phyloP scores from a whole-genome alignment of 2,329 filamentous ascomycete genomes.

The Chaetomiaceae sp. region DNA sequence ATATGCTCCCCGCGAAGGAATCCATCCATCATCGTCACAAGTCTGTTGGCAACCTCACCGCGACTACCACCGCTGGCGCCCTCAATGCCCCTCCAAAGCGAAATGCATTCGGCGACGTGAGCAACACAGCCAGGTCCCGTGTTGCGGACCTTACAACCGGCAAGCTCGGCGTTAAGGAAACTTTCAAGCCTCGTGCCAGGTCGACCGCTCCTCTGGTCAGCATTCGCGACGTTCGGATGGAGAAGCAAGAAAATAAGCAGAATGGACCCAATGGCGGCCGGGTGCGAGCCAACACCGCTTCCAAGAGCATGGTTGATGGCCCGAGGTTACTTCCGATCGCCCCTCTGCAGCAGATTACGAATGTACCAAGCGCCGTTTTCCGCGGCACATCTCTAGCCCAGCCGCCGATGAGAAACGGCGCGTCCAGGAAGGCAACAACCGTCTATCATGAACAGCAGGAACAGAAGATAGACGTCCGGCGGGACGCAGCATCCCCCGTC shows the following conservation, averaged over 20 bases:
- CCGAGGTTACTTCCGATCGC: constrained; percentile 7
- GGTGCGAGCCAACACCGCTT: not conserved
- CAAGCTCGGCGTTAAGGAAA: constrained; percentile 34
- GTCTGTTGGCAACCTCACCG: constrained; percentile 60
- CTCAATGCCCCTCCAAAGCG: constrained; percentile 66
- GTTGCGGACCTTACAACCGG: constrained; percentile 25
- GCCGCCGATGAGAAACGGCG: constrained; percentile 17
- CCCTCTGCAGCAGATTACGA: not conserved
- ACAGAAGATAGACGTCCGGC: constrained; percentile 1
- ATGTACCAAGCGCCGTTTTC: constrained; percentile 1
- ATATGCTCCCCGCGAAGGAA: constrained; percentile 52
- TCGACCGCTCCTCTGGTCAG: constrained; percentile 22
- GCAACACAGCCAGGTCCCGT: constrained; percentile 52
- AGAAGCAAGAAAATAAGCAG: constrained; percentile 41
- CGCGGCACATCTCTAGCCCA: constrained; percentile 15
- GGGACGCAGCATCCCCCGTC: constrained; percentile 8
- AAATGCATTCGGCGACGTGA: constrained; percentile 75
- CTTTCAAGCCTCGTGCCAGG: constrained; percentile 29
- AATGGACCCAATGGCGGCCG: constrained; percentile 3
- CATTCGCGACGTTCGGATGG: constrained; percentile 21
- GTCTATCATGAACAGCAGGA: constrained; percentile 26
- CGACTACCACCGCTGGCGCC: constrained; percentile 42
- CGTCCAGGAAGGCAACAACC: constrained; percentile 25
- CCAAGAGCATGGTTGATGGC: constrained; percentile 6
- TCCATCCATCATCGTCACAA: constrained; percentile 75